Evolutionary conservation across 495 filamentous ascomycete genomes (phyloP).

Genomic region (Penicillium bovifimosum): DNA sequence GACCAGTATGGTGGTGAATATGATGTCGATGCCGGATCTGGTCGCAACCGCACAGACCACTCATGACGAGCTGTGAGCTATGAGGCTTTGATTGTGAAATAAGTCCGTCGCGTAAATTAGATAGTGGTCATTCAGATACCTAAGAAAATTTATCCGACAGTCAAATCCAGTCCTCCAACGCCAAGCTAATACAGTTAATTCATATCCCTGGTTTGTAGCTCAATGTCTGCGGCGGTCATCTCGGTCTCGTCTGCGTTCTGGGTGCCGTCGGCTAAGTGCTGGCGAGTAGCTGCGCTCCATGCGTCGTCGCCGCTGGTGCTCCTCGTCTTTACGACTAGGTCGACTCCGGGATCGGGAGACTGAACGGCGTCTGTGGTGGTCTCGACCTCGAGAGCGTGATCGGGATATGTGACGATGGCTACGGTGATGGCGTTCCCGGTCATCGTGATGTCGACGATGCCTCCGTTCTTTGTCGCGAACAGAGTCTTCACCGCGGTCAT

Average conservation of each 20-base stretch:
- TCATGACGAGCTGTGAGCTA: conserved; percentile 40
- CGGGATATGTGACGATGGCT: conserved; percentile 32
- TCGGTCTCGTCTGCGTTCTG: conserved; percentile 23
- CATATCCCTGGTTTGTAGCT: background rate
- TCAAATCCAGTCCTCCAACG: conserved; percentile 7
- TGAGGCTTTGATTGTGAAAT: conserved; percentile 20
- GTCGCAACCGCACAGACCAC: conserved; percentile 16
- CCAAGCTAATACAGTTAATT: conserved; percentile 7
- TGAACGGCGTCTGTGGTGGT: conserved; percentile 21
- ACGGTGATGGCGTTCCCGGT: conserved; percentile 25
- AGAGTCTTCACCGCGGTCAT: conserved; percentile 27
- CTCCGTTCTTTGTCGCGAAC: conserved; percentile 34
- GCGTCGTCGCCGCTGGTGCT: conserved; percentile 17
- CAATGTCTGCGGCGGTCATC: conserved; percentile 25
- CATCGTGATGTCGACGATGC: conserved; percentile 32
- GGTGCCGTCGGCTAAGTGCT: conserved; percentile 21
- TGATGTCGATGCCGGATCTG: conserved; percentile 83
- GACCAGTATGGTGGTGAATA: conserved; percentile 96
- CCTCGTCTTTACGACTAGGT: conserved; percentile 25
- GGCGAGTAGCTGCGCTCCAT: conserved; percentile 29
- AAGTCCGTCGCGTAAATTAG: conserved; percentile 13
- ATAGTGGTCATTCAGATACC: conserved; percentile 10
- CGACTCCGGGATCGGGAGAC: conserved; percentile 30
- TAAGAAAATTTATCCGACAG: background rate
- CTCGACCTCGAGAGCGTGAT: conserved; percentile 28